Percentiles rank a stretch among this genome's conserved stretches.
Evolutionary conservation across 106 monocot genomes (phyloP).

Genomic region (Apostasia shenzhenica): DNA sequence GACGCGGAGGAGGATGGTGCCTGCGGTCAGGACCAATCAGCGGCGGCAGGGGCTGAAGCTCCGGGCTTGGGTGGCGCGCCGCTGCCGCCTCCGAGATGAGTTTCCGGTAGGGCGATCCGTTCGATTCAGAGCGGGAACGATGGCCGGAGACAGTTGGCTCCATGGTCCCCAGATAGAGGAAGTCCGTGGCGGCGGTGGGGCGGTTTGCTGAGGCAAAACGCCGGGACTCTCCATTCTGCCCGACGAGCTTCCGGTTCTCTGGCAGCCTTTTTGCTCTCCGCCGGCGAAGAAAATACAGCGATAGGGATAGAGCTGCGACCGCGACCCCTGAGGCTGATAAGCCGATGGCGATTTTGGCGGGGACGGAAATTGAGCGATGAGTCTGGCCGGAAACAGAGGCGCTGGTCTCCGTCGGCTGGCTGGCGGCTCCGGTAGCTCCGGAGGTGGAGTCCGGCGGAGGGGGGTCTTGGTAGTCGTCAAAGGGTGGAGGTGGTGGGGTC

Average conservation of each 20-base stretch:
- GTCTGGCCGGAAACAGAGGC: neutral
- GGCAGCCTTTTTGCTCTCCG: slow-evolving; percentile 1
- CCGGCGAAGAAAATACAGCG: slow-evolving; percentile 12
- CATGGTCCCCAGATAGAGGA: slow-evolving; percentile 25
- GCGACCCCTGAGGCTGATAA: slow-evolving; percentile 3
- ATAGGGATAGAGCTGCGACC: neutral
- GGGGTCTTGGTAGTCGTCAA: neutral
- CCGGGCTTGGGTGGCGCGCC: slow-evolving; percentile 19
- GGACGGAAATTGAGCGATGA: neutral
- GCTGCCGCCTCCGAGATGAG: slow-evolving; percentile 12
- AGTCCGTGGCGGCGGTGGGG: slow-evolving; percentile 7
- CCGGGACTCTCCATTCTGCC: neutral
- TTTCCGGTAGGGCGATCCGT: slow-evolving; percentile 27
- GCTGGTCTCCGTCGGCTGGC: too few relatives aligned
- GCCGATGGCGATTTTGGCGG: neutral
- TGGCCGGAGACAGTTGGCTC: slow-evolving; percentile 8
- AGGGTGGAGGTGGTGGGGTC: slow-evolving; percentile 25
- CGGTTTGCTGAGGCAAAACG: neutral
- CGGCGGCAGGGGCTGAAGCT: slow-evolving; percentile 37
- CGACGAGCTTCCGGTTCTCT: slow-evolving; percentile 9
- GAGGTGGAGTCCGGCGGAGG: neutral
- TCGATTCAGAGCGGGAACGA: slow-evolving; percentile 7
- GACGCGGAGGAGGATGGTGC: neutral
- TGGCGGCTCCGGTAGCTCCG: neutral
- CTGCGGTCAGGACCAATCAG: neutral